Evolutionary conservation across 352 stramenopile genomes (phyloP), one percentile per base, ranked within the genome.

Genomic region (Bremia lactucae): DNA sequence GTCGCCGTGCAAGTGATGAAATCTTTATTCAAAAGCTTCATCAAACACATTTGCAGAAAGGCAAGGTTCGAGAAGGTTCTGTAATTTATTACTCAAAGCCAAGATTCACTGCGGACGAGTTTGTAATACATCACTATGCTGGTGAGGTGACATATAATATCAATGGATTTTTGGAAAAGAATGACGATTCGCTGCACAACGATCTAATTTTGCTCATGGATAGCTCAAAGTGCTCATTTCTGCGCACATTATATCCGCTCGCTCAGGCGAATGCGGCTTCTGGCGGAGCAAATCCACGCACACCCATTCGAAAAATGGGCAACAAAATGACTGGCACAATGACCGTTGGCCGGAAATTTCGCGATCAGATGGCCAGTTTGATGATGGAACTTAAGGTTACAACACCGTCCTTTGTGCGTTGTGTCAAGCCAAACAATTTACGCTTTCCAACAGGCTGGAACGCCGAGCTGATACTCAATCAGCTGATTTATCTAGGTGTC

Each of bases 101-200:
- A 36, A 77, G 82, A 22, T 88, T 89, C 38, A 72, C 79, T n/a
- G 83, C 83, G 9, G 86, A 96, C 36, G 77, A 93, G 50, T 98
- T 98, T 62, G 96, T 94, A 43, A 92, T 98, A 42, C 59, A 97
- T 41, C 95, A 98, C 59, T 98, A 98, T 55, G 95, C 95, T 22
- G 95, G 81, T 28, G 85, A 97, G 49, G 93, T 98, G 15, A 89
- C 87, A 22, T 99, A 99, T 70, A 92, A 80, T 39, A 92, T 96
- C 18, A 91, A 80, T 37, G 89, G 89, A 18, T 98, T 98, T 52
- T 69, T 98, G 16, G 95, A 98, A 55, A 98, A 98, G 66, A 98
- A 98, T 70, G 90, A 97, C 51, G 95, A 98, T 57, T 97, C 90
- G 41, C 62, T 98, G 7, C 85, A 96, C 61, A 88, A 89, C 36